phyloP scores from a whole-genome alignment of 2,329 filamentous ascomycete species.

The Rhynchosporium graminicola region DNA sequence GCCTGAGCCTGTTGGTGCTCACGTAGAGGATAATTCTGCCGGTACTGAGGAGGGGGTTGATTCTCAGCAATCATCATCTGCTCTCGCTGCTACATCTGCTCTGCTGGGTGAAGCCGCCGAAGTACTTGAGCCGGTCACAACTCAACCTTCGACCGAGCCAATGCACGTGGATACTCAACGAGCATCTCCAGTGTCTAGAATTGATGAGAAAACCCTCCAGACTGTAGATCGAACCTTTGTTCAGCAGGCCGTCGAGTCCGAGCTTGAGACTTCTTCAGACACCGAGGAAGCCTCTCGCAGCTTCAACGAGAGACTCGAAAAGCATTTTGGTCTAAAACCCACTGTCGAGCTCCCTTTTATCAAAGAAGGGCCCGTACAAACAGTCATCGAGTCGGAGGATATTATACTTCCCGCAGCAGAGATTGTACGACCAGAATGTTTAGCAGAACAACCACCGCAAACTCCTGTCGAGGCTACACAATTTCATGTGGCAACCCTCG shows the following conservation, averaged over 20 bases:
- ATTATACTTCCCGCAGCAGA: background rate
- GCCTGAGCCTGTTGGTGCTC: background rate
- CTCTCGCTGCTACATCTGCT: background rate
- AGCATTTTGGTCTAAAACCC: background rate
- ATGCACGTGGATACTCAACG: background rate
- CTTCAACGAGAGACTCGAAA: background rate
- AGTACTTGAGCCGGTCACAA: background rate
- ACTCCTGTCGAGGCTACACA: slow-evolving; percentile 1
- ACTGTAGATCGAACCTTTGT: background rate
- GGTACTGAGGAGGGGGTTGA: background rate
- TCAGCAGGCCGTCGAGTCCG: background rate
- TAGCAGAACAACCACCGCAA: slow-evolving; percentile 3
- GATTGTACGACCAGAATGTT: background rate
- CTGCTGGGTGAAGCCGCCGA: background rate
- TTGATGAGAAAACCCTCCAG: background rate
- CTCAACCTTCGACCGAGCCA: background rate
- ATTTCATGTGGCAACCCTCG: background rate
- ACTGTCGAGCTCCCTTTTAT: background rate
- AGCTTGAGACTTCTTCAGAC: background rate
- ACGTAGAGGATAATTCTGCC: background rate
- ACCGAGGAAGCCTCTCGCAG: background rate
- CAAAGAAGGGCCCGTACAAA: slow-evolving; percentile 3
- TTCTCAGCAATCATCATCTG: background rate
- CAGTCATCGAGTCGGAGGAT: background rate
- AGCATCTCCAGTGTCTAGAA: background rate